Percentiles rank a stretch among this genome's conserved stretches.
These are phyloP conservation scores for Penicillium sp. DNA, from an alignment of 2,329 filamentous ascomycete species.

Conservation along the genomic window DNA sequence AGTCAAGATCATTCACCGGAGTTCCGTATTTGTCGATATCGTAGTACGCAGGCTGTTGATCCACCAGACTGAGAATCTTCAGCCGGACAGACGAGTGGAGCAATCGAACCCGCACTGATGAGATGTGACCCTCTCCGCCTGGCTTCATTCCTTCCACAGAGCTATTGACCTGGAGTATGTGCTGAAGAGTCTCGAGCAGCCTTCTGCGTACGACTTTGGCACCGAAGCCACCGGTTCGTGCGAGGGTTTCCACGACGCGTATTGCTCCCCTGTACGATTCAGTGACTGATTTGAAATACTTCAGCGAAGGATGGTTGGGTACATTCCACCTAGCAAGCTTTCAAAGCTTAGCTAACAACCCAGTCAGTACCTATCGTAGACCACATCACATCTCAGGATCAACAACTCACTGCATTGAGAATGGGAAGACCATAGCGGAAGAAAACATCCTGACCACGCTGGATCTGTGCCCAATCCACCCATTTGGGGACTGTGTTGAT, in stretches of 20 bases:
- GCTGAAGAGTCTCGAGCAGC: constrained; percentile 73
- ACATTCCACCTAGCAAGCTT: constrained; percentile 35
- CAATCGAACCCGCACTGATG: constrained; percentile 68
- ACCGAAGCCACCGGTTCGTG: constrained; percentile 73
- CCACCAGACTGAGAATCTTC: constrained; percentile 63
- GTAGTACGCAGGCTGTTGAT: constrained; percentile 63
- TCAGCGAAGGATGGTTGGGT: background rate
- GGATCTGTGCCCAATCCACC: constrained; percentile 78
- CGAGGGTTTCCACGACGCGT: constrained; percentile 72
- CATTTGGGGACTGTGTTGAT: constrained; percentile 69
- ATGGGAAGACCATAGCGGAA: constrained; percentile 73
- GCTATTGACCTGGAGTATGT: constrained; percentile 70
- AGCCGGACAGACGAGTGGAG: constrained; percentile 69
- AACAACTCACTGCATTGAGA: constrained; percentile 53
- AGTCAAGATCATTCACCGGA: constrained; percentile 76
- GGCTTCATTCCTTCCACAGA: constrained; percentile 67
- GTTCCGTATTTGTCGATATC: constrained; percentile 60
- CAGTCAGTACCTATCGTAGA: constrained; percentile 12
- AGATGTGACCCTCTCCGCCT: constrained; percentile 65
- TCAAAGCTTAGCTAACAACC: constrained; percentile 30
- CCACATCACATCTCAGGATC: background rate
- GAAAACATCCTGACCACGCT: constrained; percentile 73
- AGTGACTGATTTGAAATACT: background rate
- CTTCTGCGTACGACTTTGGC: constrained; percentile 67
- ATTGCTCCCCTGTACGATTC: constrained; percentile 57